Evolutionary conservation across 345 rosid genomes (phyloP), one percentile per base, ranked within the genome.

Genomic region (Pugionium cornutum): DNA sequence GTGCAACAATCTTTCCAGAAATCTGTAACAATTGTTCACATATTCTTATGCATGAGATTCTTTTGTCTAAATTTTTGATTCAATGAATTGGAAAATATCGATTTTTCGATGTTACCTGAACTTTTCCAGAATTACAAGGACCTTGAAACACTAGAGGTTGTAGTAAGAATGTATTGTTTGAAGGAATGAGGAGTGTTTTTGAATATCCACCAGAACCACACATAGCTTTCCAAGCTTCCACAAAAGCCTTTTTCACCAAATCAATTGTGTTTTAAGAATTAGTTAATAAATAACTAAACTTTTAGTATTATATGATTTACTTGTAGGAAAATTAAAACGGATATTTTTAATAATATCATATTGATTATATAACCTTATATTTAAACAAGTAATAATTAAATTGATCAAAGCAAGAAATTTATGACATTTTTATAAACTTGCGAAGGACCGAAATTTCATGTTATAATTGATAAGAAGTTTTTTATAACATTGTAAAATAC

Each of bases 121-220:
- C 5, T 26, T 41, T 11, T 31, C 53, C 55, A 1, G 5, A 55
- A 9, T 70, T 51, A 77, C 86, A 85, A 49, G 88, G 91, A 7
- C 86, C 88, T 28, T 18, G 29, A 62, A 85, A 83, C 29, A 9
- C 9, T 9, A 75, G 47, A 8, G 86, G 86, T 40, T 75, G 70
- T 46, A 86, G 45, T 45, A 78, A 44, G 28, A 81, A 86, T 5
- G 67, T 83, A n/a, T 30, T 78, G 1, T 52, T 30, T 2, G 43
- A 25, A 5, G 86, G 83, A 30, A 85, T 11, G n/a, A 29, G 4
- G 6, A 80, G 43, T 8, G 62, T 48, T 18, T 57, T 52, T 7
- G 0, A 2, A n/a, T 7, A 4, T 2, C 66, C 48, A 52, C 58
- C 45, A 25, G 76, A 25, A 36, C 60, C 28, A 60, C 86, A 83